phyloP scores from a whole-genome alignment of 345 rosid genomes.

The Ricinus communis region DNA sequence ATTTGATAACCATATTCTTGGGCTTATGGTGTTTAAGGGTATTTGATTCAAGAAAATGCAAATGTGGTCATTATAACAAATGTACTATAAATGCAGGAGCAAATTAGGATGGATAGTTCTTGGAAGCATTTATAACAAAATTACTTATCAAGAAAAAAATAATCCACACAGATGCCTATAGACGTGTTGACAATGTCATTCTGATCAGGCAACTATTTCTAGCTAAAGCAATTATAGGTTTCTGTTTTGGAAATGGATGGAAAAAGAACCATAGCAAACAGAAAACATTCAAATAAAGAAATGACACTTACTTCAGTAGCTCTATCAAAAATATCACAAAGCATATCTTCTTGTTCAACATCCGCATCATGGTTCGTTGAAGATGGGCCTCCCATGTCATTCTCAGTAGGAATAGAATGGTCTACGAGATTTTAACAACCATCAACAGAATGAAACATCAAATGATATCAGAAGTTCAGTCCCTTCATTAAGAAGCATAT shows the following conservation, averaged over 20 bases:
- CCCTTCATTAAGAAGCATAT: neutral
- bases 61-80: neutral
- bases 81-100: neutral
- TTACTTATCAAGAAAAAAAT: neutral
- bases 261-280: neutral
- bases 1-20: neutral
- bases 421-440: slow-evolving; percentile 10
- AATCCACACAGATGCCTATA: no score
- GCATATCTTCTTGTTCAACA: slow-evolving; percentile 47
- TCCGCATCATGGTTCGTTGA: slow-evolving; percentile 26
- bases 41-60: neutral
- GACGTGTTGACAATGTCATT: no score
- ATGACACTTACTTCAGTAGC: slow-evolving; percentile 43
- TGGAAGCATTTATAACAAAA: neutral
- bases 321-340: slow-evolving; percentile 51
- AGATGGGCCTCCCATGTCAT: slow-evolving; percentile 32
- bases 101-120: neutral
- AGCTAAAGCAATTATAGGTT: neutral
- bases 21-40: neutral
- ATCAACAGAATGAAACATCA: neutral
- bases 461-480: neutral
- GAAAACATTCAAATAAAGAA: neutral
- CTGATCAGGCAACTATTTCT: neutral
- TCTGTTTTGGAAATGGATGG: neutral
- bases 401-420: slow-evolving; percentile 35